Evolutionary conservation across 2,329 filamentous ascomycete species (phyloP), one percentile per base, ranked within the genome.

Genomic region (Cladosporium sphaerospermum): DNA sequence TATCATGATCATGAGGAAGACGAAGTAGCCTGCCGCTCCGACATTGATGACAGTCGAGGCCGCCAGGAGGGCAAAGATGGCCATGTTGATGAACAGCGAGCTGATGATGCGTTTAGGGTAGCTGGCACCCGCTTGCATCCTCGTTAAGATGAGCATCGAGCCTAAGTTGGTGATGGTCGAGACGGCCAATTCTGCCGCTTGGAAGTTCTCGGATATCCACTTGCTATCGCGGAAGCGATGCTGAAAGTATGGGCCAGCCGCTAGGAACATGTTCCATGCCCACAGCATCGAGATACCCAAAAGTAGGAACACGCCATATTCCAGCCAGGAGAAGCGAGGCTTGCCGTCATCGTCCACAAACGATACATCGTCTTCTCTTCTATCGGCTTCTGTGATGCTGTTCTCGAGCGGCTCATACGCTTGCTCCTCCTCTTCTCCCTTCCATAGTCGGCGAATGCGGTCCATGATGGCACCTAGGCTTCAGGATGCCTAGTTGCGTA

Each of bases 261-360:
- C 92, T 61, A 97, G 82, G 70, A 97, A 96, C 92, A 96, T 96
- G 75, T 97, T 97, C 92, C 92, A 97, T 52, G 92, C 90, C 92
- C 92, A 97, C 42, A 97, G 78, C 93, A 97, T 97, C 49, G 91
- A 88, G 53, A 96, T 78, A 47, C 93, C 93, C 23, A 97, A 76
- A 47, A 96, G 74, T 53, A 86, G 76, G 70, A 97, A 97, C 66
- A 96, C 85, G 62, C 73, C 75, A 71, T 97, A 99, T 68, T 95
- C 88, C 34, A 88, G 66, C 83, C 87, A 90, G 57, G 89, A 95
- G 73, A 96, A 96, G 44, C 51, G 32, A n/a, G 50, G 33, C 32
- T 47, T 42, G 41, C 44, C 53, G 32, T 11, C 46, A 41, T 48
- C n/a, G 41, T 39, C 44, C 23, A 37, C 47, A 37, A 23, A 39